These are phyloP conservation scores for Scenedesmus sp. DNA, from an alignment of 163 green algal genomes.

Conservation along the genomic window DNA sequence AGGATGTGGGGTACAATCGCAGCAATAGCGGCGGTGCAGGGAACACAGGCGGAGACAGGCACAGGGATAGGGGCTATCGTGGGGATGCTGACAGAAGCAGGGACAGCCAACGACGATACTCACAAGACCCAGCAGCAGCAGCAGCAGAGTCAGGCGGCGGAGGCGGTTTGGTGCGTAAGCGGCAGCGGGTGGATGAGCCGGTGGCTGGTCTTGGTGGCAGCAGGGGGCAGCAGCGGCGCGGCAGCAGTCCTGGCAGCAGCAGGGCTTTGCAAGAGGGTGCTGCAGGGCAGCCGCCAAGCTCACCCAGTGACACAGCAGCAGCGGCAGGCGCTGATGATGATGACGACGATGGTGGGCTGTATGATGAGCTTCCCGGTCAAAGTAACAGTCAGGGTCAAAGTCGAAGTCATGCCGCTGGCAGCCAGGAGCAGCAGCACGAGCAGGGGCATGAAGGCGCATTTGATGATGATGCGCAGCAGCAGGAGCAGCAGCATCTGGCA, in stretches of 20 bases:
- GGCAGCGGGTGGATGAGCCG: background rate
- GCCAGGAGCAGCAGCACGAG: background rate
- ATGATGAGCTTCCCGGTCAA: constrained; percentile 30
- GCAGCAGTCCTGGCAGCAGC: background rate
- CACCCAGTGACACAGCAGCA: background rate
- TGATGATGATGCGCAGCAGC: background rate
- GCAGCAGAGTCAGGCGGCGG: background rate
- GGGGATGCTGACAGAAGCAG: constrained; percentile 1
- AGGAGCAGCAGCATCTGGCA: background rate
- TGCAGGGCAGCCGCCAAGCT: background rate
- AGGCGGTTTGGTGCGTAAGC: background rate
- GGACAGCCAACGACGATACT: background rate
- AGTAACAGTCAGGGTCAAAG: background rate
- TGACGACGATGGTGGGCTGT: constrained; percentile 8
- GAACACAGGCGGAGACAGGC: background rate
- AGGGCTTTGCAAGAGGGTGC: background rate
- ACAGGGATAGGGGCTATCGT: background rate
- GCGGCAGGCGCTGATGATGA: background rate
- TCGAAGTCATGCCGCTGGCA: background rate
- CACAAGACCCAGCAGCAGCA: background rate
- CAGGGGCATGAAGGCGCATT: background rate
- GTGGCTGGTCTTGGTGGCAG: background rate
- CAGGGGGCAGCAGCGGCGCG: background rate
- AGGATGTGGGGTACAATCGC: background rate
- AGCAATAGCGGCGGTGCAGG: background rate